Percentiles rank a stretch among this genome's conserved stretches.
These are phyloP conservation scores for Yamadazyma philogaea DNA, from an alignment of 805 yeast species.

Conservation along the genomic window DNA sequence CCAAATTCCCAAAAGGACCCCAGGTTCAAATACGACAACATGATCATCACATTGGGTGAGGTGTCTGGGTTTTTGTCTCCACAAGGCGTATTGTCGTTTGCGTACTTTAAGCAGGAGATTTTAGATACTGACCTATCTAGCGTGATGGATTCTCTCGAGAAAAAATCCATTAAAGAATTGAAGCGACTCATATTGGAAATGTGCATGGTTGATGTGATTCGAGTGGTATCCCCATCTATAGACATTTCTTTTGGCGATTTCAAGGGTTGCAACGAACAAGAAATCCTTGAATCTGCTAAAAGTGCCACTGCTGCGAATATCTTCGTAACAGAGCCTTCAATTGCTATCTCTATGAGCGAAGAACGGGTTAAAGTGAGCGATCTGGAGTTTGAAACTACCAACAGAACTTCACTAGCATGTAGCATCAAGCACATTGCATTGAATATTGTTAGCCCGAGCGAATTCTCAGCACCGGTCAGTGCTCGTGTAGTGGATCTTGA, in stretches of 20 bases:
- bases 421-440: conserved; percentile 29
- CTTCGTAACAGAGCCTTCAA: conserved; percentile 32
- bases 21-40: conserved; percentile 48
- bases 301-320: conserved; percentile 25
- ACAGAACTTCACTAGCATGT: conserved; percentile 25
- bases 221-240: conserved; percentile 48
- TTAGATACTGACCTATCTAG: conserved; percentile 41
- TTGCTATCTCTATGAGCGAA: conserved; percentile 26
- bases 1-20: conserved; percentile 34
- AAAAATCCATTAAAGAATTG: conserved; percentile 50
- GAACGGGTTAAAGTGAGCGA: conserved; percentile 4
- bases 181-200: conserved; percentile 28
- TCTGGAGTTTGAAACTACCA: neutral
- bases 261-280: conserved; percentile 18
- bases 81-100: conserved; percentile 33
- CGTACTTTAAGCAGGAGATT: conserved; percentile 32
- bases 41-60: conserved; percentile 54
- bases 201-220: conserved; percentile 38
- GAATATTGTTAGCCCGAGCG: conserved; percentile 23
- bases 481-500: conserved; percentile 31
- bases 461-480: conserved; percentile 16
- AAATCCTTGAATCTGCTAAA: conserved; percentile 18
- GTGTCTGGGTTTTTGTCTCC: conserved; percentile 50
- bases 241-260: conserved; percentile 37
- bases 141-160: conserved; percentile 64